phyloP scores from a whole-genome alignment of 768 basidiomycete species.

The Cystoderma amianthinum region DNA sequence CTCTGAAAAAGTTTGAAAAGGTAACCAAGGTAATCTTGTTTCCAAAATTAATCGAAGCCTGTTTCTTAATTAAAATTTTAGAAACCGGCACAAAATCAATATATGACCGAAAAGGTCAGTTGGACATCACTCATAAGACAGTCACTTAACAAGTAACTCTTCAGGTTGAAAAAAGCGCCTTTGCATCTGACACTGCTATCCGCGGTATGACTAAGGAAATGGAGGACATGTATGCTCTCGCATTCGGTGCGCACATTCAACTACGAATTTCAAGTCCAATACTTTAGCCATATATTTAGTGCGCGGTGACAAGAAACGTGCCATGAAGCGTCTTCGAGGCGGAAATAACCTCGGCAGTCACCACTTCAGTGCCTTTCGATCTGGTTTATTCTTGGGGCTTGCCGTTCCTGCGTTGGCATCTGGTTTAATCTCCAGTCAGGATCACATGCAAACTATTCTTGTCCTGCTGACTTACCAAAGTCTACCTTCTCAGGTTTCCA shows the following conservation, averaged over 20 bases:
- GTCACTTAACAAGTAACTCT: not conserved
- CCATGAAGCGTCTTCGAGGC: slow-evolving; percentile 59
- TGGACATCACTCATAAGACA: too few species aligned
- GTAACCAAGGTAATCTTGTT: slow-evolving; percentile 44
- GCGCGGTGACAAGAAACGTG: slow-evolving; percentile 72
- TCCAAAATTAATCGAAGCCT: not conserved
- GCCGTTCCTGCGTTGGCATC: slow-evolving; percentile 61
- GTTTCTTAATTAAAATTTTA: slow-evolving; percentile 14
- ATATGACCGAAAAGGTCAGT: slow-evolving; percentile 72
- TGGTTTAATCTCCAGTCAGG: slow-evolving; percentile 56
- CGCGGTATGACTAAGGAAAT: slow-evolving; percentile 65
- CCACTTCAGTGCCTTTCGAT: slow-evolving; percentile 67
- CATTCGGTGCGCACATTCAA: slow-evolving; percentile 59
- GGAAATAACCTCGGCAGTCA: slow-evolving; percentile 45
- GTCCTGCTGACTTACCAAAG: not conserved
- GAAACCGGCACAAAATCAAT: slow-evolving; percentile 68
- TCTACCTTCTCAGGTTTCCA: slow-evolving; percentile 40
- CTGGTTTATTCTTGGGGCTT: slow-evolving; percentile 67
- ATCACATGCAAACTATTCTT: not conserved
- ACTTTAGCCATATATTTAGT: slow-evolving; percentile 20
- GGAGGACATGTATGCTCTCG: slow-evolving; percentile 68
- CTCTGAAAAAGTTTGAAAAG: slow-evolving; percentile 83
- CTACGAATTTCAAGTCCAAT: too few species aligned
- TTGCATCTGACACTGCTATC: slow-evolving; percentile 58
- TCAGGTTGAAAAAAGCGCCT: slow-evolving; percentile 61